Percentiles rank a stretch among this genome's conserved stretches.
These are phyloP conservation scores for Arachis hypogaea DNA, from an alignment of 306 rosid species.

Conservation along the genomic window DNA sequence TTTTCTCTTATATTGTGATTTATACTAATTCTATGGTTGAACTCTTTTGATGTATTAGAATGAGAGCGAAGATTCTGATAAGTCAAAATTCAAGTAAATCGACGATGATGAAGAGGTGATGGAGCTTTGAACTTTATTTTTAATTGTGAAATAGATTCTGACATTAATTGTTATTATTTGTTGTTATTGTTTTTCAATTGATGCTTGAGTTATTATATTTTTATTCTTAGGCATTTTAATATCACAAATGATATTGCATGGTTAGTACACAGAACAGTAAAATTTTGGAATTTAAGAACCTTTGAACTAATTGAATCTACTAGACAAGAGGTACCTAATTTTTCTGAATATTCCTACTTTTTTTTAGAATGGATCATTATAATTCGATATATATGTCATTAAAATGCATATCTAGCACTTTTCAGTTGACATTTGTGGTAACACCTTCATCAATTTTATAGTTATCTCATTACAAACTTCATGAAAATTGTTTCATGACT, in stretches of 20 bases:
- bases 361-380: not conserved
- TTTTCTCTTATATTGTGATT: not conserved
- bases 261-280: conserved; percentile 76
- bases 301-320: conserved; percentile 81
- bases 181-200: too few species aligned
- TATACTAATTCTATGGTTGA: too few species aligned
- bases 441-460: not conserved
- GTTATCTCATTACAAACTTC: not conserved
- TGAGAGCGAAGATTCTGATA: conserved; percentile 81
- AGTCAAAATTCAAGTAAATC: conserved; percentile 78
- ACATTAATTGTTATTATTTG: too few species aligned
- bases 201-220: too few species aligned
- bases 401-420: conserved; percentile 10
- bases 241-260: conserved; percentile 52
- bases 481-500: conserved; percentile 3
- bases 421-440: not conserved
- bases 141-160: too few species aligned
- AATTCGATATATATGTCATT: not conserved
- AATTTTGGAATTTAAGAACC: conserved; percentile 87
- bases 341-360: not conserved
- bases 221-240: not conserved
- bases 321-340: conserved; percentile 65
- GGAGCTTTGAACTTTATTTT: too few species aligned
- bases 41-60: conserved; percentile 38
- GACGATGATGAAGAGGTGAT: conserved; percentile 56